These are phyloP conservation scores for Sclerotinia subarctica DNA, from an alignment of 2,329 filamentous ascomycete species.

Conservation along the genomic window DNA sequence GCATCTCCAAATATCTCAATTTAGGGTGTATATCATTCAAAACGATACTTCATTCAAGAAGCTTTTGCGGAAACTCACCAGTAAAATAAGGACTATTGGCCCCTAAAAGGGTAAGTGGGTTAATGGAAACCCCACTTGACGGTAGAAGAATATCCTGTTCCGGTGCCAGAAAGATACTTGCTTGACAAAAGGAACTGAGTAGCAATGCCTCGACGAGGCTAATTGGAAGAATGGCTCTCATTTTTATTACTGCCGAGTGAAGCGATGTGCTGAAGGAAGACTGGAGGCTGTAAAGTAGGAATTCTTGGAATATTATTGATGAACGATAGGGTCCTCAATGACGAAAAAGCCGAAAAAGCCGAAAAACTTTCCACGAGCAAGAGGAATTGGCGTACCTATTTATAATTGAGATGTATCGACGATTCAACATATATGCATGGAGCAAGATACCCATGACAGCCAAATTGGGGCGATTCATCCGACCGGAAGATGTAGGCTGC, in stretches of 20 bases:
- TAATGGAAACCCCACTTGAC: neutral
- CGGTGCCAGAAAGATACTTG: neutral
- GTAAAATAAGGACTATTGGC: constrained; percentile 18
- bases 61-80: neutral
- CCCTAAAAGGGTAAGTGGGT: neutral
- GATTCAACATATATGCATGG: neutral
- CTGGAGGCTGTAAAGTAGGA: neutral
- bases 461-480: neutral
- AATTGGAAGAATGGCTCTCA: neutral
- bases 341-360: no score
- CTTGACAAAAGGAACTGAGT: constrained; percentile 1
- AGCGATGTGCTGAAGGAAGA: neutral
- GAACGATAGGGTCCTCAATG: neutral
- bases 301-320: neutral
- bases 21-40: neutral
- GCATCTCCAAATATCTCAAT: neutral
- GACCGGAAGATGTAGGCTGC: neutral
- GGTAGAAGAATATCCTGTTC: constrained; percentile 12
- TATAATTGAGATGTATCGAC: neutral
- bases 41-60: neutral
- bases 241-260: neutral
- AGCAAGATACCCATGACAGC: neutral
- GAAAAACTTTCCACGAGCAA: neutral
- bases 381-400: neutral
- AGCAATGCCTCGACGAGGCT: neutral